A percentile compares a stretch with the other conserved stretches of the same genome.
These are phyloP conservation scores for Haematococcus lacustris DNA, from an alignment of 139 green algal genomes.

Conservation along the genomic window DNA sequence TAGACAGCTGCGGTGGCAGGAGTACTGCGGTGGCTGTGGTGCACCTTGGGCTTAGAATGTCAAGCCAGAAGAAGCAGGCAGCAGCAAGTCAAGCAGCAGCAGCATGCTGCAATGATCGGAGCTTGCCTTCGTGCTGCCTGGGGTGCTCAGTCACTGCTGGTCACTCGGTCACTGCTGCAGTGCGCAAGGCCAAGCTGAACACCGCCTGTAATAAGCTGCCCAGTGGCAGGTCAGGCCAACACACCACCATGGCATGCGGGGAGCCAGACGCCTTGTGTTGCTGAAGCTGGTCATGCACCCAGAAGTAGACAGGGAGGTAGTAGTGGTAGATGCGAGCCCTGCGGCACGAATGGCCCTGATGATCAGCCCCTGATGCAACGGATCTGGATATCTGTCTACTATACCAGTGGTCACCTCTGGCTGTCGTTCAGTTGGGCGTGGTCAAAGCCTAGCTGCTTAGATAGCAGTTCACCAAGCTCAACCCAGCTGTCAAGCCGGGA, in stretches of 20 bases:
- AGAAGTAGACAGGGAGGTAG: conserved; percentile 91
- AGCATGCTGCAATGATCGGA: not conserved
- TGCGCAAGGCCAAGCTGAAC: too few relatives aligned
- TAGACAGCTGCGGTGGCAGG: too few relatives aligned
- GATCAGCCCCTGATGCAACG: not conserved
- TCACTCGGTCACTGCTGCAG: too few relatives aligned
- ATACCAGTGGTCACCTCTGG: conserved; percentile 7
- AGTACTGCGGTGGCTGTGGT: too few relatives aligned
- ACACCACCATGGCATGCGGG: conserved; percentile 41
- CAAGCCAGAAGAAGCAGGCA: not conserved
- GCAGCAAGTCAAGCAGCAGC: not conserved
- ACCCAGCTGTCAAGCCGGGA: conserved; percentile 32
- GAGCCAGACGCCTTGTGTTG: conserved; percentile 31
- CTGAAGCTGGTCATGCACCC: conserved; percentile 57
- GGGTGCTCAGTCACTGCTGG: not conserved
- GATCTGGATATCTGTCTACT: not conserved
- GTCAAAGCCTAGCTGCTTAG: conserved; percentile 12
- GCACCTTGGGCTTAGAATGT: too few relatives aligned
- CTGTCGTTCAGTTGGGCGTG: conserved; percentile 15
- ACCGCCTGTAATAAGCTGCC: too few relatives aligned
- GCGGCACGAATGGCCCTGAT: conserved; percentile 6
- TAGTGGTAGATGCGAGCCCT: conserved; percentile 83
- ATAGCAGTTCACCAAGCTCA: conserved; percentile 2
- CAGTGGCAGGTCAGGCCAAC: not conserved
- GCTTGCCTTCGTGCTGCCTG: not conserved